Evolutionary conservation across 345 rosid species (phyloP).

Genomic region (Cardamine chenopodiifolia): DNA sequence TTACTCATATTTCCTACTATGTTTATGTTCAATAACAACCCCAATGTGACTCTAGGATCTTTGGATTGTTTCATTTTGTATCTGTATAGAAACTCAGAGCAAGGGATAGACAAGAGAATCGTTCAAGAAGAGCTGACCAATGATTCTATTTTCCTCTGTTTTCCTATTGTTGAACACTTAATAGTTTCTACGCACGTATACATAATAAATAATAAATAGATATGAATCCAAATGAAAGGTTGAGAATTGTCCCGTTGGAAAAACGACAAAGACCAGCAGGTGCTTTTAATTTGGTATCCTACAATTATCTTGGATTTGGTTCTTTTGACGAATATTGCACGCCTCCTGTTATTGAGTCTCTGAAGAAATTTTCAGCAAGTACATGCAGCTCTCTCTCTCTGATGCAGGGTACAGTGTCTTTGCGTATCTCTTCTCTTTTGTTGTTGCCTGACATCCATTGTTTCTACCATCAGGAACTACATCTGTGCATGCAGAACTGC

Average conservation of each 20-base stretch:
- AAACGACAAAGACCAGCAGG: constrained; percentile 61
- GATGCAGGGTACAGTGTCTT: constrained; percentile 70
- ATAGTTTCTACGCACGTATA: neutral
- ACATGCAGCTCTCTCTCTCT: constrained; percentile 82
- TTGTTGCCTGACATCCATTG: constrained; percentile 20
- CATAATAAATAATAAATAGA: no score
- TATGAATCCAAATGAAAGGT: neutral
- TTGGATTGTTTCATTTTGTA: no score
- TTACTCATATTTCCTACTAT: no score
- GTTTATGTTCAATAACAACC: no score
- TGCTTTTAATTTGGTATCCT: constrained; percentile 94
- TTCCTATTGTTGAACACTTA: neutral
- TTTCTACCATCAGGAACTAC: constrained; percentile 65
- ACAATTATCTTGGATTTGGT: constrained; percentile 95
- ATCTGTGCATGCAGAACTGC: constrained; percentile 67
- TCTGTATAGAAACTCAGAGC: no score
- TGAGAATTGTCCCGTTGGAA: neutral
- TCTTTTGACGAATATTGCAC: constrained; percentile 96
- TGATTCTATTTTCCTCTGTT: neutral
- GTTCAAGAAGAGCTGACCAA: no score
- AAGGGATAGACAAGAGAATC: no score
- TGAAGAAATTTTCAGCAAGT: constrained; percentile 75
- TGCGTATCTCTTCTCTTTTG: neutral
- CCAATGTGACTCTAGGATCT: no score
- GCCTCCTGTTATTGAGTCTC: constrained; percentile 77